Evolutionary conservation across 352 stramenopile species (phyloP).

Genomic region (Globisporangium recalcitrans): DNA sequence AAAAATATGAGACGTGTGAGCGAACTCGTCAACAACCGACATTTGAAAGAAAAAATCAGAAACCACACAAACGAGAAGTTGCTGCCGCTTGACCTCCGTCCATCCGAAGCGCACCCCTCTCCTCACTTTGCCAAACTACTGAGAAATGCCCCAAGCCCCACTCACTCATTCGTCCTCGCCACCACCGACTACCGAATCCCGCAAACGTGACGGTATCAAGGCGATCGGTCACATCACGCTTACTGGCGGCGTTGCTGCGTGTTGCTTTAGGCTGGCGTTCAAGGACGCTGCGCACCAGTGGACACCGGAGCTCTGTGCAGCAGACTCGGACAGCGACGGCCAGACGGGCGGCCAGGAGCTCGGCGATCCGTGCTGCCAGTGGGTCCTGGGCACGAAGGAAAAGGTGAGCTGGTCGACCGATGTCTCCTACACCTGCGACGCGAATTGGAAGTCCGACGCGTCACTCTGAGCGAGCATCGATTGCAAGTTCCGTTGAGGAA

Average conservation of each 20-base stretch:
- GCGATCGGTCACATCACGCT: background rate
- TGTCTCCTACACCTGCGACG: constrained; percentile 19
- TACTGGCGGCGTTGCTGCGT: constrained; percentile 10
- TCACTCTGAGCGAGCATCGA: constrained; percentile 17
- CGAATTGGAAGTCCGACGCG: constrained; percentile 11
- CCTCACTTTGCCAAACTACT: no score
- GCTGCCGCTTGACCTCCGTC: no score
- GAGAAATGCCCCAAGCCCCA: no score
- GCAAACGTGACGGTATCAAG: background rate
- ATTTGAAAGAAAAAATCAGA: no score
- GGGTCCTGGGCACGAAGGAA: background rate
- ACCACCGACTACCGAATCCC: no score
- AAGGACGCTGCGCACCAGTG: constrained; percentile 21
- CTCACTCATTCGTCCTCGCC: no score
- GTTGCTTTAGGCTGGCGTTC: constrained; percentile 34
- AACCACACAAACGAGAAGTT: no score
- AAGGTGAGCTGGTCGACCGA: constrained; percentile 4
- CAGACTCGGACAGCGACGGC: constrained; percentile 38
- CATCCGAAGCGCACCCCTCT: no score
- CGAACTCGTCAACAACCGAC: background rate
- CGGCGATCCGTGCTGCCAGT: constrained; percentile 39
- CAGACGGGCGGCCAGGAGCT: constrained; percentile 55
- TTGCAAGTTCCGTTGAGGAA: no score
- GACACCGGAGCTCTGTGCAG: constrained; percentile 27
- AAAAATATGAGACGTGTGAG: background rate